A percentile compares a stretch with the other conserved stretches of the same genome.
These are phyloP conservation scores for Amborella trichopoda DNA, from an alignment of 164 flowering plant species.

Conservation along the genomic window DNA sequence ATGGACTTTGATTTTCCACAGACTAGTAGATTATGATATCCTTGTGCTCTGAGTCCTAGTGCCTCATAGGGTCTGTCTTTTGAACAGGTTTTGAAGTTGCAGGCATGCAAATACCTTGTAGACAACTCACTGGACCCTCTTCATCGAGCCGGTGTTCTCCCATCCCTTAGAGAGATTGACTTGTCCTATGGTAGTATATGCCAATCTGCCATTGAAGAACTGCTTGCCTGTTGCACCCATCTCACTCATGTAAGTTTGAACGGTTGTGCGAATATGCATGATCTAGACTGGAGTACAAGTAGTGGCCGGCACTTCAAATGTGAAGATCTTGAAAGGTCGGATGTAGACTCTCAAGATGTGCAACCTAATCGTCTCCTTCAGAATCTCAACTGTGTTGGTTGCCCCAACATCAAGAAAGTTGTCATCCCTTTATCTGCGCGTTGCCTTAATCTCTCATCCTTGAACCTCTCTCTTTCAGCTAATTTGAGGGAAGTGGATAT, in stretches of 20 bases:
- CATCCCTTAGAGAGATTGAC: slow-evolving; percentile 72
- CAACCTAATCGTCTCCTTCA: slow-evolving; percentile 54
- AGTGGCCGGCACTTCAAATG: slow-evolving; percentile 16
- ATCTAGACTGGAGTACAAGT: slow-evolving; percentile 66
- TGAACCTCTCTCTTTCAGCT: slow-evolving; percentile 78
- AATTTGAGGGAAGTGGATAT: slow-evolving; percentile 85
- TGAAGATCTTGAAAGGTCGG: slow-evolving; percentile 5
- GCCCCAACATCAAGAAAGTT: slow-evolving; percentile 80
- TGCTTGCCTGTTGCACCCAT: slow-evolving; percentile 76
- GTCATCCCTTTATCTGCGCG: slow-evolving; percentile 59
- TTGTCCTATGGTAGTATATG: slow-evolving; percentile 79
- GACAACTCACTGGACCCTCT: slow-evolving; percentile 80
- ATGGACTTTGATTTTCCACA: too few species aligned
- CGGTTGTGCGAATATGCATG: slow-evolving; percentile 89
- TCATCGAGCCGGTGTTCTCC: slow-evolving; percentile 67
- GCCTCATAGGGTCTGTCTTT: slow-evolving; percentile 3
- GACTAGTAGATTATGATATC: too few species aligned
- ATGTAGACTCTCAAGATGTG: slow-evolving; percentile 14
- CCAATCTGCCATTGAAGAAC: slow-evolving; percentile 89
- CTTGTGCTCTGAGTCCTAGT: too few species aligned
- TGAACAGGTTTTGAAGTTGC: slow-evolving; percentile 70
- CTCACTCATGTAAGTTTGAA: slow-evolving; percentile 88
- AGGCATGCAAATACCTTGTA: slow-evolving; percentile 92
- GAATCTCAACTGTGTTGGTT: slow-evolving; percentile 89
- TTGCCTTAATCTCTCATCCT: slow-evolving; percentile 56